Evolutionary conservation across 805 yeast species (phyloP), one percentile per base, ranked within the genome.

Genomic region (Wickerhamomyces kurtzmanii): DNA sequence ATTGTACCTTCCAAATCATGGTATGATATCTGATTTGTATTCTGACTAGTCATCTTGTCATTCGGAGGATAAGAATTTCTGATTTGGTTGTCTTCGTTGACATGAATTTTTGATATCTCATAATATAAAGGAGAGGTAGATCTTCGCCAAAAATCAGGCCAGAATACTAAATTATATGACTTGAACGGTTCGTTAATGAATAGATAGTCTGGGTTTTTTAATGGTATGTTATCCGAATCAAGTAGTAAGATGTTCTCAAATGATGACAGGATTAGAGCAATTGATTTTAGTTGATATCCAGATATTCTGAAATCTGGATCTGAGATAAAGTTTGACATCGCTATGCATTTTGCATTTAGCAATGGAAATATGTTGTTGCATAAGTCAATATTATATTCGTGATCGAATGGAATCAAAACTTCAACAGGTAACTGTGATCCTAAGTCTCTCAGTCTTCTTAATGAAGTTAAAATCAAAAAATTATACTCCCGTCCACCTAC

Each of bases 391-490:
- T 83, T 91, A 43, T 72, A 81, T 43, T 81, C 91, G 18, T 67
- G 67, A 13, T 64, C 58, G 21, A 71, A 65, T 7, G 94, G 93
- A 38, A 86, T 71, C 38, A 83, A 66, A 8, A 86, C 80, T 58
- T 86, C 96, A 13, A 86, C 73, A 0, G 96, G 95, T 20, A 79
- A 52, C 10, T 62, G 63, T 3, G 81, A 72, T 3, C 89, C 85
- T 6, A 67, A 57, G 22, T 73, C 69, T 43, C 94, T 59, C 28
- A 85, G 40, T 26, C 60, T 51, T 36, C 59, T 55, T 6, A 79
- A 54, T 8, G 78, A 64, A 5, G 75, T 45, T 16, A 75, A 51
- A 1, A 80, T 60, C 16, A 79, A 51, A 70, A 82, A 69, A 27
- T 81, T 75, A 42, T 70, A 79, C 33, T 62, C 63, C 3, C 83